Evolutionary conservation across 352 stramenopile genomes (phyloP).

Genomic region (Stramenopiles sp.): DNA sequence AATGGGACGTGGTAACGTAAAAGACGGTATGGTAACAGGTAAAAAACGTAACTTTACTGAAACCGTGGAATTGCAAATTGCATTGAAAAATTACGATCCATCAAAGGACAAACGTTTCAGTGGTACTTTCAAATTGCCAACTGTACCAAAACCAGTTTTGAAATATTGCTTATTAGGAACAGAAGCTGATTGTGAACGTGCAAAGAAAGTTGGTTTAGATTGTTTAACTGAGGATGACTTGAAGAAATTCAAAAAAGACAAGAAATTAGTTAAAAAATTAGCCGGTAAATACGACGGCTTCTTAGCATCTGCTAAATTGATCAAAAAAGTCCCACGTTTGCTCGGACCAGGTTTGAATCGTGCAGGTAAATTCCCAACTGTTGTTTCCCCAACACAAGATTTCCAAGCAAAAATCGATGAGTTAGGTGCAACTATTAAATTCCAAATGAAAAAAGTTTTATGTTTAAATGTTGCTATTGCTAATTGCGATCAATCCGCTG

Average conservation of each 20-base stretch:
- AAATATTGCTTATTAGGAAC: slow-evolving; percentile 98
- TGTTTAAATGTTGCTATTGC: slow-evolving; percentile 95
- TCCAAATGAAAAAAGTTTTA: slow-evolving; percentile 99
- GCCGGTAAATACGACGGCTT: slow-evolving; percentile 99
- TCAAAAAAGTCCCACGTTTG: slow-evolving; percentile 99
- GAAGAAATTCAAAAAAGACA: slow-evolving; percentile 99
- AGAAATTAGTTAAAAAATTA: slow-evolving; percentile 99
- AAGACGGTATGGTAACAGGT: slow-evolving; percentile 77
- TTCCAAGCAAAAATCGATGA: slow-evolving; percentile 92
- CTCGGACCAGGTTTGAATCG: slow-evolving; percentile 92
- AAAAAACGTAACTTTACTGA: slow-evolving; percentile 99
- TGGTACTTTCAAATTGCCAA: slow-evolving; percentile 94
- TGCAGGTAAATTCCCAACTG: slow-evolving; percentile 97
- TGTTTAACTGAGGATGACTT: slow-evolving; percentile 96
- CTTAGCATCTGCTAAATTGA: slow-evolving; percentile 93
- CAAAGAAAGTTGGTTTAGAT: slow-evolving; percentile 88
- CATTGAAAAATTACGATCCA: slow-evolving; percentile 99
- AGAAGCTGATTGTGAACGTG: slow-evolving; percentile 91
- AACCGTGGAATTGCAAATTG: slow-evolving; percentile 94
- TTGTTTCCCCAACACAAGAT: slow-evolving; percentile 76
- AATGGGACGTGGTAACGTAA: slow-evolving; percentile 21
- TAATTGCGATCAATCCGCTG: slow-evolving; percentile 75
- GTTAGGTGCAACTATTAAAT: slow-evolving; percentile 97
- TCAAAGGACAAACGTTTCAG: slow-evolving; percentile 99
- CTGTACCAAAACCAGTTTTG: slow-evolving; percentile 74